These are phyloP conservation scores for Isatis lusitanica DNA, from an alignment of 441 rosid species.

Conservation along the genomic window DNA sequence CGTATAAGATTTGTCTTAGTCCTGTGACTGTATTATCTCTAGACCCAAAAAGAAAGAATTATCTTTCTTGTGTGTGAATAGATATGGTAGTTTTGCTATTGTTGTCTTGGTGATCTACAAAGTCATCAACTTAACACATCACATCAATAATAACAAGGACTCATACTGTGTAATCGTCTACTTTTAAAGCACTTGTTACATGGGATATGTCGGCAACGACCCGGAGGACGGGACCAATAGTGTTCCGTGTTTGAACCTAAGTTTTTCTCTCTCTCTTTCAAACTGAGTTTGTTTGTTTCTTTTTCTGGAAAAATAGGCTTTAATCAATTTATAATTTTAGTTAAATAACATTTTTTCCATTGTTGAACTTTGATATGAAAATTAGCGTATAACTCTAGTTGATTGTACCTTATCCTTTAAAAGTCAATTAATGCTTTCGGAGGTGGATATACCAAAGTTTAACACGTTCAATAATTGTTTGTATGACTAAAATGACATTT, in stretches of 20 bases:
- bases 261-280: background rate
- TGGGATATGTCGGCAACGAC: no score
- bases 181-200: no score
- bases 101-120: no score
- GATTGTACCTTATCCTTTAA: background rate
- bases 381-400: background rate
- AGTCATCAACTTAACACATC: no score
- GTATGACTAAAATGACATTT: background rate
- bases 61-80: no score
- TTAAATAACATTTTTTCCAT: background rate
- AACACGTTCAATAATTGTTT: background rate
- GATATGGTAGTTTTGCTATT: no score
- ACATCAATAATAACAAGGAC: no score
- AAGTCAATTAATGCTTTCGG: background rate
- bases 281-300: background rate
- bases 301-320: background rate
- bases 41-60: no score
- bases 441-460: background rate
- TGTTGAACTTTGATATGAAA: background rate
- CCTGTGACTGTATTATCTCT: no score
- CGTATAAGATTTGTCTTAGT: no score
- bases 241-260: background rate
- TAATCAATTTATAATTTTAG: background rate
- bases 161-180: no score
- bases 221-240: background rate